Conservation (phyloP, 495 filamentous ascomycete genomes). For the Poronia punctata region DNA sequence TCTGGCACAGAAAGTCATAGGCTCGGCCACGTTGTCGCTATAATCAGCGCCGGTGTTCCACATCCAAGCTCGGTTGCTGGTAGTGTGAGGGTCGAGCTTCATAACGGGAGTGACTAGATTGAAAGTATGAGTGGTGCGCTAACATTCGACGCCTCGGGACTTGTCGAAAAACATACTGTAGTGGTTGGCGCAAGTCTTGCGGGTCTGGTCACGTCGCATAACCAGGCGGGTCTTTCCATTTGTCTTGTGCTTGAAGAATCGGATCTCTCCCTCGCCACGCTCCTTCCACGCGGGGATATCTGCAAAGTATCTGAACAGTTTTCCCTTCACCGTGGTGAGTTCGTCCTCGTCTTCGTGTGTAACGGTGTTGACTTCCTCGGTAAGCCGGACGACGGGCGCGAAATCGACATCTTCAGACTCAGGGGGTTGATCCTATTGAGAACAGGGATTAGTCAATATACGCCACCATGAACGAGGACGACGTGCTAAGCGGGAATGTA, state of each 20-base stretch:
- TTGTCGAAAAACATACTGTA: constrained; percentile 63
- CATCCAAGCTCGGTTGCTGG: constrained; percentile 96
- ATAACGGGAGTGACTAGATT: constrained; percentile 88
- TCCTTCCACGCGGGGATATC: constrained; percentile 96
- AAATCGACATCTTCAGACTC: constrained; percentile 93
- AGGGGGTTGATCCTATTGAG: constrained; percentile 57
- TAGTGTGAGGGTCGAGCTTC: constrained; percentile 96
- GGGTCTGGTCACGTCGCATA: constrained; percentile 98
- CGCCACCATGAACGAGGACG: neutral
- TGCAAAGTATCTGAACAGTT: constrained; percentile 96
- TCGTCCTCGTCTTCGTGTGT: constrained; percentile 99
- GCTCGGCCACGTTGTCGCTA: constrained; percentile 95
- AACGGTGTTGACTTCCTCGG: constrained; percentile 92
- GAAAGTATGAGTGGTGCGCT: constrained; percentile 4
- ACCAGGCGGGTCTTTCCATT: constrained; percentile 96
- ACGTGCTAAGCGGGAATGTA: too few species aligned
- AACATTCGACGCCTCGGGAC: neutral
- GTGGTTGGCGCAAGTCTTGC: constrained; percentile 99
- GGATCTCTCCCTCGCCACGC: constrained; percentile 93
- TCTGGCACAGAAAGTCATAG: constrained; percentile 90
- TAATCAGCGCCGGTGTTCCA: constrained; percentile 98
- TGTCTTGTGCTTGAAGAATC: constrained; percentile 95
- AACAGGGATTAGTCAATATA: constrained; percentile 1
- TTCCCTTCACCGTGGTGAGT: constrained; percentile 98
- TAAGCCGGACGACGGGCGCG: constrained; percentile 89